Base-by-base conservation (phyloP, 164 flowering plant species). In the Macadamia integrifolia region DNA sequence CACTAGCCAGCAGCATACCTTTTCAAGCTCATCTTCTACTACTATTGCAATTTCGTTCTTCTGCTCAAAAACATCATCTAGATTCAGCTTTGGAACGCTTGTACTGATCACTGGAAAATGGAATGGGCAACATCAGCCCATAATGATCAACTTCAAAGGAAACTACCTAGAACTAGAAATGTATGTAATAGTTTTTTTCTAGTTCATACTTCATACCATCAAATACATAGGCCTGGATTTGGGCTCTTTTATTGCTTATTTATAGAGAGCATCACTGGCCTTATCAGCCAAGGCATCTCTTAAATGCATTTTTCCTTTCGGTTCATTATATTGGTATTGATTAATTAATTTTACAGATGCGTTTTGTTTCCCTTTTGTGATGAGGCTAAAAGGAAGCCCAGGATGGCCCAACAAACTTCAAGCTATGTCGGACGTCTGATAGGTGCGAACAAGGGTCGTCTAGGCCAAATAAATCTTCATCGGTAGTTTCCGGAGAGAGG, bases 191-290 rank as follows among this genome's bases (percentile, higher is more conserved):
- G 17, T 13, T 18, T 9, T 15, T 23, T 23, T 23, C 30, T 58
- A 63, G 60, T 31, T 61, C 63, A 17, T 11, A 8, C n/a, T 62
- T 9, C 66, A 57, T 81, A 87, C 94, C 94, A 72, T 88, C 91
- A 73, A 88, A 88, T 49, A 90, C 96, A 77, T 90, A 90, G 55
- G 96, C 88, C 67, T 88, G 89, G 68, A 88, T 86, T 69, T 90
- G 96, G 31, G 72, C 18, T 71, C 79, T 78, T 3, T 91, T 80
- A 69, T 90, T 85, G 80, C 80, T 85, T 67, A 90, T 61, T 82
- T 88, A 74, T 88, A 90, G 71, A 82, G 88, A 65, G 96, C 92
- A 76, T 88, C 96, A 60, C 52, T 75, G 9, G 93, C 93, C 70
- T 84, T 90, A 11, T 81, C 81, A 6, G 87, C 76, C 46, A 88